Evolutionary conservation across 2,329 filamentous ascomycete genomes (phyloP).

Genomic region (Onygenales sp.): DNA sequence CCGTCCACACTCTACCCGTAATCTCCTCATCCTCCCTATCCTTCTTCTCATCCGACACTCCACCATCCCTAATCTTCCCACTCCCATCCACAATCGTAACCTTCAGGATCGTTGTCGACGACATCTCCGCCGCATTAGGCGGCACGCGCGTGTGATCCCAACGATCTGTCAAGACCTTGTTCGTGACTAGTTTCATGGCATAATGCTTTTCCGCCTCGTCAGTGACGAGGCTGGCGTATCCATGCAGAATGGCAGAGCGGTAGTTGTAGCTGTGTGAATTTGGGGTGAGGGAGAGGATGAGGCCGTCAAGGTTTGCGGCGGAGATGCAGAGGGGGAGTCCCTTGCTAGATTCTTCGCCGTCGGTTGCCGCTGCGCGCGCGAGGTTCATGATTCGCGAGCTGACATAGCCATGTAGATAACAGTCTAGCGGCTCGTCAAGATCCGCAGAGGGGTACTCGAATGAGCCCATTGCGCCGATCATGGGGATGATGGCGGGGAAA

Average conservation of each 20-base stretch:
- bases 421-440: conserved; percentile 55
- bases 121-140: conserved; percentile 64
- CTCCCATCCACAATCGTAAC: conserved; percentile 62
- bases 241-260: conserved; percentile 69
- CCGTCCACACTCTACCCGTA: conserved; percentile 46
- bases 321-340: conserved; percentile 64
- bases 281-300: conserved; percentile 70
- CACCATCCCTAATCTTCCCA: conserved; percentile 62
- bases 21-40: conserved; percentile 42
- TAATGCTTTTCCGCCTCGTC: conserved; percentile 62
- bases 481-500: conserved; percentile 70
- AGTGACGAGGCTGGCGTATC: conserved; percentile 59
- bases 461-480: conserved; percentile 76
- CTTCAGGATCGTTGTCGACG: conserved; percentile 61
- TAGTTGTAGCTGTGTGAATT: conserved; percentile 82
- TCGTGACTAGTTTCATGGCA: conserved; percentile 70
- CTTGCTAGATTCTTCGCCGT: conserved; percentile 19
- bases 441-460: conserved; percentile 54
- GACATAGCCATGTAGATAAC: conserved; percentile 80
- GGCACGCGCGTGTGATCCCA: conserved; percentile 63
- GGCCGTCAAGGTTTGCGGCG: conserved; percentile 66
- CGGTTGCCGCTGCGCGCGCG: conserved; percentile 30
- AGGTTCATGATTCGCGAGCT: conserved; percentile 67
- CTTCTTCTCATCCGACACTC: conserved; percentile 52
- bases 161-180: conserved; percentile 59